phyloP scores from a whole-genome alignment of 345 rosid genomes.

The Orychophragmus violaceus region DNA sequence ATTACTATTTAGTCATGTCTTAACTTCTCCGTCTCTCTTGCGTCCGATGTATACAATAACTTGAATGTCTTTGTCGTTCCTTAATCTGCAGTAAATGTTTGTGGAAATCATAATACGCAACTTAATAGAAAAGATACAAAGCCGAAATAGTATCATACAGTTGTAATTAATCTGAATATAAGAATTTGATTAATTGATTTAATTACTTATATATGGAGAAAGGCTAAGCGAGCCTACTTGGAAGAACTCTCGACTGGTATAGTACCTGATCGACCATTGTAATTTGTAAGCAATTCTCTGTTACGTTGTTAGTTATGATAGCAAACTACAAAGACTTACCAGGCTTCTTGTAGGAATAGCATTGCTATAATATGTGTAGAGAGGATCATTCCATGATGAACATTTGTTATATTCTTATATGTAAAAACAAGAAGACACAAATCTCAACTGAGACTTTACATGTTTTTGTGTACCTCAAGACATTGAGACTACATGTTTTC shows the following conservation, averaged over 20 bases:
- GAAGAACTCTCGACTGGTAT: neutral
- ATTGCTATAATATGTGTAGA: neutral
- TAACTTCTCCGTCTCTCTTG: neutral
- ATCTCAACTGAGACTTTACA: neutral
- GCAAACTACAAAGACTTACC: slow-evolving; percentile 3
- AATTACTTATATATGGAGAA: neutral
- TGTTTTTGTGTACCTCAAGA: neutral
- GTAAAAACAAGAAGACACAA: neutral
- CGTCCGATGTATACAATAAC: neutral
- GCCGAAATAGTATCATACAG: neutral
- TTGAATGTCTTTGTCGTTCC: neutral
- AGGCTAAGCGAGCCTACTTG: neutral
- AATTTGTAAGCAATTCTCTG: neutral
- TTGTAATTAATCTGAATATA: neutral
- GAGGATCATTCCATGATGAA: neutral
- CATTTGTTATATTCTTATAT: neutral
- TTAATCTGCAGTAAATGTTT: neutral
- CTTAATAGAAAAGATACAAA: neutral
- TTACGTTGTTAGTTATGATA: neutral
- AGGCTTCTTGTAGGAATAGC: neutral
- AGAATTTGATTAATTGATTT: neutral
- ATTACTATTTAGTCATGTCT: neutral
- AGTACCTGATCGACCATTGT: neutral
- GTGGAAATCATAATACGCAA: neutral
- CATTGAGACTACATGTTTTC: too few species aligned